Base-by-base conservation (phyloP, 2,329 filamentous ascomycete genomes). In the Lachnellula hyalina region DNA sequence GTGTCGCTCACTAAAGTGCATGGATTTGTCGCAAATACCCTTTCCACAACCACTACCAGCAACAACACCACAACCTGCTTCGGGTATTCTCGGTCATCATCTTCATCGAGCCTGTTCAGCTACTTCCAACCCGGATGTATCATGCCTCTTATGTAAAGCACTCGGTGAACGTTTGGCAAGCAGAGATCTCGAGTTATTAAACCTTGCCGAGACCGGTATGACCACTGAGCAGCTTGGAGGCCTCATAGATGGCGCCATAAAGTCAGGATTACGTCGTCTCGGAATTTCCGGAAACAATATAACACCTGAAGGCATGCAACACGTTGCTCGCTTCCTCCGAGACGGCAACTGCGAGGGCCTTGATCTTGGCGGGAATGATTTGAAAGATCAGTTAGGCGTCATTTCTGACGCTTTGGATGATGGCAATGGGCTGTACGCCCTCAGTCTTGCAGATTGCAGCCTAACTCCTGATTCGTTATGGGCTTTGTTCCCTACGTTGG, bases 391-490 rank as follows among this genome's bases (percentile, higher is more conserved):
- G 42, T 74, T 85, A 34, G 79, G 78, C 15, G 71, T 71, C 1
- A 70, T 87, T 49, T 78, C 79, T 3, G 72, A 74, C 2, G 76
- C 78, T 0, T 69, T 86, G n/a, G 70, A 74, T 4, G 73, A 78
- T 19, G 71, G 79, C 21, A 76, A 79, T 50, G 78, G 83, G 0
- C 74, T 96, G 2, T 93, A 87, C 80, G 91, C 90, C 0, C 74
- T 99, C 50, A 93, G 90, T 69, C 73, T 99, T 58, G 90, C 91
- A 1, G 87, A 91, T 64, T 96, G 92, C 73, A 89, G 90, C 54
- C 75, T 99, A 52, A 83, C 81, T 4, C 86, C 90, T 0, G 77
- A 82, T 0, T 85, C 86, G 11, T 75, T 97, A 21, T 87, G 82
- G 70, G 82, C 83, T 52, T 76, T 97, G 12, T 79, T 97, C 49